These are phyloP conservation scores for Triglochin maritima DNA, from an alignment of 106 monocot genomes.

Conservation along the genomic window DNA sequence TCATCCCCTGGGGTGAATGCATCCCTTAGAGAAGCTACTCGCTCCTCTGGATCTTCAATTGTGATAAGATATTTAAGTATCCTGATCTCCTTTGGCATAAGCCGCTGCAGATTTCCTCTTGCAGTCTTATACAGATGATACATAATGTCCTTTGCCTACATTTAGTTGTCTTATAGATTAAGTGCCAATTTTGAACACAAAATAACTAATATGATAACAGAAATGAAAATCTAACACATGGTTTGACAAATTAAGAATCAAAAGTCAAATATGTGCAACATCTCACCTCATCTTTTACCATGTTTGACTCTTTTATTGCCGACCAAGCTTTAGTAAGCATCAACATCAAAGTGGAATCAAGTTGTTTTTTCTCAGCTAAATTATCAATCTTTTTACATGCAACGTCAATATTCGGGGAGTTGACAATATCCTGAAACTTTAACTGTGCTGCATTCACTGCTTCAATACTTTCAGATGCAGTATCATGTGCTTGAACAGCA, in stretches of 20 bases:
- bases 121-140: conserved; percentile 82
- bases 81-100: conserved; percentile 93
- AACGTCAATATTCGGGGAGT: conserved; percentile 61
- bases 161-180: too few relatives aligned
- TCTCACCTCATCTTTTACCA: conserved; percentile 83
- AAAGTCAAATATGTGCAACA: not conserved
- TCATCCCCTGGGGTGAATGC: conserved; percentile 87
- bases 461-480: conserved; percentile 67
- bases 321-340: conserved; percentile 95
- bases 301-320: conserved; percentile 74
- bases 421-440: conserved; percentile 80
- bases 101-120: conserved; percentile 75
- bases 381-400: conserved; percentile 87
- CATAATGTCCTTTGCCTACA: conserved; percentile 77
- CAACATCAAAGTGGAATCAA: conserved; percentile 81
- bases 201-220: not conserved
- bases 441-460: conserved; percentile 74
- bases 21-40: conserved; percentile 49
- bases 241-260: too few relatives aligned
- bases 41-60: conserved; percentile 65
- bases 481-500: conserved; percentile 85
- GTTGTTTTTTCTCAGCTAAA: conserved; percentile 82
- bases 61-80: conserved; percentile 79
- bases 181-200: not conserved
- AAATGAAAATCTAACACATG: too few relatives aligned